These are phyloP conservation scores for Aureobasidium sp. DNA, from an alignment of 2,329 filamentous ascomycete genomes.

Conservation along the genomic window DNA sequence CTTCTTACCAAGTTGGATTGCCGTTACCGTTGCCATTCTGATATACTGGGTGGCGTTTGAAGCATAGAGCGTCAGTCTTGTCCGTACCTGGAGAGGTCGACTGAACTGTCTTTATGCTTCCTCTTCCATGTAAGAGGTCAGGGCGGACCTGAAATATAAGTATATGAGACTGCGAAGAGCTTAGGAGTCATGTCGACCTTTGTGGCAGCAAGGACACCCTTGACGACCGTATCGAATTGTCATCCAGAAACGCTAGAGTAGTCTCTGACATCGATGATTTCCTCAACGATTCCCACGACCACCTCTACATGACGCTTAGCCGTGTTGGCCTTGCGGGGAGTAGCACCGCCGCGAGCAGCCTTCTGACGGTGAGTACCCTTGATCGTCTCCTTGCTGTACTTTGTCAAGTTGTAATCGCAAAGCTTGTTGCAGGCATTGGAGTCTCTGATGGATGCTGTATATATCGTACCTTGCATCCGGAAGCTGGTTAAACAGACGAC, in stretches of 20 bases:
- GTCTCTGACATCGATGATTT: background rate
- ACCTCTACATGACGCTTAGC: background rate
- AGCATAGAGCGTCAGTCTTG: too few relatives aligned
- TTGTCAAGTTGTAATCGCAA: background rate
- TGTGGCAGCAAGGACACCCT: background rate
- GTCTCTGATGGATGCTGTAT: too few relatives aligned
- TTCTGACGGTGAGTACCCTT: background rate
- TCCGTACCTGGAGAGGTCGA: too few relatives aligned
- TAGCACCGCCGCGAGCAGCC: background rate
- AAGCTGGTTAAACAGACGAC: too few relatives aligned
- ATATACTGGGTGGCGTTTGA: too few relatives aligned
- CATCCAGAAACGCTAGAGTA: background rate
- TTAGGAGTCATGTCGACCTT: background rate
- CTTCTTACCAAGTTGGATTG: too few relatives aligned
- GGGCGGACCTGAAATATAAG: too few relatives aligned
- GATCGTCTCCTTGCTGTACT: background rate
- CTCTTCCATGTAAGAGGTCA: too few relatives aligned
- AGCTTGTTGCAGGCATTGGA: background rate
- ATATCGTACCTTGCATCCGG: too few relatives aligned
- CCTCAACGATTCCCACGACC: background rate
- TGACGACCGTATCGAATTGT: background rate
- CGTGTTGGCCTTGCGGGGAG: background rate
- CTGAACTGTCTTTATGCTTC: too few relatives aligned
- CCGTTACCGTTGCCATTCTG: too few relatives aligned
- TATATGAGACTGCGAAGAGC: background rate